phyloP scores from a whole-genome alignment of 108 stramenopile species.

The Cylindrotheca closterium region DNA sequence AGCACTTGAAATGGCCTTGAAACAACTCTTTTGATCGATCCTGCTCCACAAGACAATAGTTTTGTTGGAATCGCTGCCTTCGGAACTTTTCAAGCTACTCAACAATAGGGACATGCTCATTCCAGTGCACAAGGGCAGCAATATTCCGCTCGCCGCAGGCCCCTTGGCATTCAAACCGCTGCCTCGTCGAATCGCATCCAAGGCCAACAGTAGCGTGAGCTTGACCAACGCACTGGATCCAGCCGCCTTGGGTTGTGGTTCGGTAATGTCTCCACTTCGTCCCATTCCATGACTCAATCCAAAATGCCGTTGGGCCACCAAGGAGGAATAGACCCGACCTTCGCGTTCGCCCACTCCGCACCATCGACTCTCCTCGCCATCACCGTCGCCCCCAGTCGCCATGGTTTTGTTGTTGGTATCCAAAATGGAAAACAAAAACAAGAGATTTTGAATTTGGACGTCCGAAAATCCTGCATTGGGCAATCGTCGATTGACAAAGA shows the following conservation, averaged over 20 bases:
- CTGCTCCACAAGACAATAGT: slow-evolving; percentile 87
- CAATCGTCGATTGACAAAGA: slow-evolving; percentile 73
- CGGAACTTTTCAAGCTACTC: slow-evolving; percentile 51
- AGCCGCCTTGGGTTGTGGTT: slow-evolving; percentile 99
- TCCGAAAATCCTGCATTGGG: slow-evolving; percentile 84
- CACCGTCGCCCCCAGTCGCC: slow-evolving; percentile 21
- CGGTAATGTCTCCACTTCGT: slow-evolving; percentile 95
- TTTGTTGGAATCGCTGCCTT: slow-evolving; percentile 20
- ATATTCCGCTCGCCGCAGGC: slow-evolving; percentile 69
- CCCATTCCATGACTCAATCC: slow-evolving; percentile 97
- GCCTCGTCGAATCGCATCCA: slow-evolving; percentile 89
- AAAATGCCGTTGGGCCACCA: slow-evolving; percentile 88
- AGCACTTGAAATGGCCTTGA: slow-evolving; percentile 92
- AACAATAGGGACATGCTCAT: slow-evolving; percentile 88
- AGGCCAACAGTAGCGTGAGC: slow-evolving; percentile 69
- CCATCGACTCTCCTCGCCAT: slow-evolving; percentile 52
- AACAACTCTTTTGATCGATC: slow-evolving; percentile 99
- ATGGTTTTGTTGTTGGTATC: slow-evolving; percentile 85
- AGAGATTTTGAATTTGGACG: slow-evolving; percentile 74
- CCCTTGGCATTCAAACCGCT: slow-evolving; percentile 74
- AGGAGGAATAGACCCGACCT: slow-evolving; percentile 88
- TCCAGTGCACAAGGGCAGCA: slow-evolving; percentile 94
- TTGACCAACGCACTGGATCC: slow-evolving; percentile 92
- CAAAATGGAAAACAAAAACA: slow-evolving; percentile 72
- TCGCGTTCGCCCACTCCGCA: slow-evolving; percentile 99